A percentile compares a stretch with the other conserved stretches of the same genome.
phyloP scores from a whole-genome alignment of 2,329 filamentous ascomycete species.

The Alternaria sp. region DNA sequence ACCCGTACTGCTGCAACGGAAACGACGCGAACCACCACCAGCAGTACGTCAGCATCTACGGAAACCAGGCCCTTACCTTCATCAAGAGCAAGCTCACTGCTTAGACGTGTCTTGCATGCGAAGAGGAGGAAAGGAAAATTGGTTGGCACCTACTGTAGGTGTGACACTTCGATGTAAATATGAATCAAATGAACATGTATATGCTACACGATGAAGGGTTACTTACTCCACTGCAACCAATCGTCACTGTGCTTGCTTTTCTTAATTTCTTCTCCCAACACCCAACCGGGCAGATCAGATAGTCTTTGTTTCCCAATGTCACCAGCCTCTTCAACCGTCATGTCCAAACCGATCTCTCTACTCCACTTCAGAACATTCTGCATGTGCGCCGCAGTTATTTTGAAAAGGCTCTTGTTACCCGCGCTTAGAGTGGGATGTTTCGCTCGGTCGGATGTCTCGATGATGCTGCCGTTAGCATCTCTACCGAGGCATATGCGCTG shows the following conservation, averaged over 20 bases:
- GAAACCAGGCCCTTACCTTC: conserved; percentile 64
- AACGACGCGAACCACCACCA: conserved; percentile 66
- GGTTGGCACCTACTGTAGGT: too few species aligned
- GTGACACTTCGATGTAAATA: conserved; percentile 7
- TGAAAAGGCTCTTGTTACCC: not conserved
- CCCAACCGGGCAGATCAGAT: not conserved
- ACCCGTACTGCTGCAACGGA: conserved; percentile 72
- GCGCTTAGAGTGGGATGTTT: not conserved
- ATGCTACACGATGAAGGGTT: not conserved
- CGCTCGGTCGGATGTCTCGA: not conserved
- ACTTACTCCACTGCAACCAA: not conserved
- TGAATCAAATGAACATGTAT: not conserved
- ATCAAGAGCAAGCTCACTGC: conserved; percentile 61
- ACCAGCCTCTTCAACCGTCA: not conserved
- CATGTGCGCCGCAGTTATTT: not conserved
- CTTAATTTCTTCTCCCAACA: not conserved
- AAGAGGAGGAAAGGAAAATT: not conserved
- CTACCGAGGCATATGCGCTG: not conserved
- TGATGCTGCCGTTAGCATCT: not conserved
- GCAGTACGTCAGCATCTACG: conserved; percentile 68
- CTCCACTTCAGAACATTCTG: not conserved
- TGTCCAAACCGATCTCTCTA: not conserved
- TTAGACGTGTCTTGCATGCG: conserved; percentile 15
- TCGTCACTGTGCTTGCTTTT: not conserved
- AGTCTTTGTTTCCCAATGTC: not conserved